Percentiles rank a stretch among this genome's conserved stretches.
Conservation (phyloP, 306 rosid genomes). For the Argentina anserina region DNA sequence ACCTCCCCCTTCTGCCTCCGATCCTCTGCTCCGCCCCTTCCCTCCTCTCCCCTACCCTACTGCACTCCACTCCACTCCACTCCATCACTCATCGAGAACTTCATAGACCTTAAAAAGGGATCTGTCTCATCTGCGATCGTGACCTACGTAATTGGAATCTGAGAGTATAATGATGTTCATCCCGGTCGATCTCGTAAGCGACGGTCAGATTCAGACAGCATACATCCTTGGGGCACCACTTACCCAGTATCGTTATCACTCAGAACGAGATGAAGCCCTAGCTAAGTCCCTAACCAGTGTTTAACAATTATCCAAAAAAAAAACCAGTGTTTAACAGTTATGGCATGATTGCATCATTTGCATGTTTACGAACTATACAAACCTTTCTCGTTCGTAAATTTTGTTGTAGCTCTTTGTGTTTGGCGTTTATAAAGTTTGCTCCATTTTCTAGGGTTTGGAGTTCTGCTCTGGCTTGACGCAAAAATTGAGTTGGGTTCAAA, state of each 20-base stretch:
- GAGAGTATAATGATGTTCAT: neutral
- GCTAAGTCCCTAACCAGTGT: neutral
- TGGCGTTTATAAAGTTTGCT: too few relatives aligned
- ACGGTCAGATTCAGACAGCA: constrained; percentile 11
- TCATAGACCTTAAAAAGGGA: neutral
- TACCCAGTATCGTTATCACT: neutral
- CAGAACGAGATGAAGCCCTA: neutral
- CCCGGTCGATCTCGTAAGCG: neutral
- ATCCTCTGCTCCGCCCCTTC: constrained; percentile 4
- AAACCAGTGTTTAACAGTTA: neutral
- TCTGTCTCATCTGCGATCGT: neutral
- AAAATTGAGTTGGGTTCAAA: too few relatives aligned
- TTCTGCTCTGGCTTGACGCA: too few relatives aligned
- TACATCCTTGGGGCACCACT: too few relatives aligned
- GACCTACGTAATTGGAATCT: constrained; percentile 5
- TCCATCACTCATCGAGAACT: neutral
- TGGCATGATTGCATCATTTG: neutral
- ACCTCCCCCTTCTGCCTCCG: neutral
- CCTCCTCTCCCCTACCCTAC: neutral
- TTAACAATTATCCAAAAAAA: neutral
- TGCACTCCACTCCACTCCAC: too few relatives aligned
- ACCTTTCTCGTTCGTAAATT: too few relatives aligned
- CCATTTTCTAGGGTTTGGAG: too few relatives aligned
- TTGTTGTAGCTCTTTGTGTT: neutral
- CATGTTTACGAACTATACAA: neutral